Base-by-base conservation (phyloP, 768 basidiomycete species). In the Lyophyllum atratum region DNA sequence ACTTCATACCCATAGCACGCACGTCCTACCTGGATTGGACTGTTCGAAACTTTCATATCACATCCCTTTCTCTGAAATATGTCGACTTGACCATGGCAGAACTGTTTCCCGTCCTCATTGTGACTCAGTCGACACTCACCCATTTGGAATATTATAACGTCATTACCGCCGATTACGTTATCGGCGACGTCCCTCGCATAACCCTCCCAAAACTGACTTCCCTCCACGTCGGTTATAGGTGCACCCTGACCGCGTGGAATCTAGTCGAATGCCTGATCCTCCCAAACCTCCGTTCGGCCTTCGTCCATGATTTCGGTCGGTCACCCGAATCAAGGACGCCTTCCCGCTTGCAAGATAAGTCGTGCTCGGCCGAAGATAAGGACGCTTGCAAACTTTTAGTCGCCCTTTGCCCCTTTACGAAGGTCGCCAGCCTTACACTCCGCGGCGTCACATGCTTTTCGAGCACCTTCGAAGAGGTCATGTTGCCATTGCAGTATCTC, bases 361-460 rank as follows among this genome's bases (percentile, higher is more conserved):
- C 34, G 25, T 33, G 9, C 44, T 40, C 25, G 24, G 21, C 45
- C 8, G 51, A 46, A 42, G 39, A 37, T 21, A 61, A 56, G 31
- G 63, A 64, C 24, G 58, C 55, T 15, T 31, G 54, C 10, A 39
- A 53, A 22, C 39, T 64, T 39, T 40, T 64, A 7, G 26, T 37
- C 43, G 47, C 46, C 5, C 10, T 64, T 19, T 54, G 52, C 34
- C 48, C 56, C 12, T 64, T 50, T 12, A 49, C 25, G 14, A 56
- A 52, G 1, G 54, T 64, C 15, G 44, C 50, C 19, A 31, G 37
- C 22, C 56, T 64, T n/a, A 51, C 58, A 4, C 58, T 64, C n/a
- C 58, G 51, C 9, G 63, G 63, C 37, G 58, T 64, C 14, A 54
- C 56, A 14, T 64, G 63, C 48, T 58, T 60, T n/a, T 49, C 45